Base-by-base conservation (phyloP, 768 basidiomycete species). In the Psilocybe sp. region DNA sequence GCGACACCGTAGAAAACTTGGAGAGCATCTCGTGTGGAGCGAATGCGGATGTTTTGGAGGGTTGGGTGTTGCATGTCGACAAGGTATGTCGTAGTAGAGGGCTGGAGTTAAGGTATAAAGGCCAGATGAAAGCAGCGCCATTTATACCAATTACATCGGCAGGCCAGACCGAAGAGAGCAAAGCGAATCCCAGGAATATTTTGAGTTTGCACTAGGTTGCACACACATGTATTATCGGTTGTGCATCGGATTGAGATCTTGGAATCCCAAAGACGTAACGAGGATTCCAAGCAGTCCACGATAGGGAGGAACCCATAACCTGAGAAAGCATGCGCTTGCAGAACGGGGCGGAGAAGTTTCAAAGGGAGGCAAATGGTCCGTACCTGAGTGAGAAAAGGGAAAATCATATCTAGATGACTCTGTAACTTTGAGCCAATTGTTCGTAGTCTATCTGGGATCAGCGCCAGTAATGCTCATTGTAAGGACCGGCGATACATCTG, bases 1-100 rank as follows among this genome's bases (percentile, higher is more conserved):
- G 87, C 84, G 44, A 91, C 89, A 43, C 81, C 90, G 62, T 86
- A 74, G 68, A 92, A 91, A 59, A 92, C 84, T 54, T 85, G 84
- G 44, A 86, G 75, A n/a, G 89, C 89, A 64, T 92, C 89, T 55
- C 82, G 75, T 12, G 86, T 87, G 4, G 84, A 87, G 57, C 87
- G 81, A 56, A 91, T 84, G 64, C 87, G 85, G 39, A 89, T 82
- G 64, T 84, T 84, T 47, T 78, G 78, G 45, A 89, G 76, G 47
- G 89, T 89, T 38, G 89, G 89, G 38, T 75, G 77, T 65, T 92
- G 89, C 85, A 89, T 87, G 47, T 49, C 40, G 41, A 37, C 19
- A 39, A 50, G 52, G 23, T 53, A 31, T 39, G 46, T 44, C 43
- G 28, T 40, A 38, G 41, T 50, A 39, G 46, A 58, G 60, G 51